Conservation (phyloP, 2,329 filamentous ascomycete species). For the Phialocephala sp. region DNA sequence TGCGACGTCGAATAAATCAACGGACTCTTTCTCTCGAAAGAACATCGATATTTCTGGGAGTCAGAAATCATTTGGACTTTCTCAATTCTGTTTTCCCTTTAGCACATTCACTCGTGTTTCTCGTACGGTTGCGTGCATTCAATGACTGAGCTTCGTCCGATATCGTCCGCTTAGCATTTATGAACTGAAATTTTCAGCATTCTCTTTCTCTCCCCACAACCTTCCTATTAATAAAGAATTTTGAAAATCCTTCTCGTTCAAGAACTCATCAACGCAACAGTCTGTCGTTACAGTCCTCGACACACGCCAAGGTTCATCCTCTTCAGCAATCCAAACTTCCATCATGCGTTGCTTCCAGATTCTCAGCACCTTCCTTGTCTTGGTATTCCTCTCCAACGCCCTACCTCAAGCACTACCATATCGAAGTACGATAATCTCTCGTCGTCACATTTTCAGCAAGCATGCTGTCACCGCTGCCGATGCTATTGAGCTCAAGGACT, state of each 20-base stretch:
- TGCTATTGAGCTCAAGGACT: slow-evolving; percentile 21
- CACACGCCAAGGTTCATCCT: no score
- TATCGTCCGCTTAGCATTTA: background rate
- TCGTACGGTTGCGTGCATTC: slow-evolving; percentile 7
- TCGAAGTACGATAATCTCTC: background rate
- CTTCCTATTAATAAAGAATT: background rate
- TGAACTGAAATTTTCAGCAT: background rate
- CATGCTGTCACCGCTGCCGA: background rate
- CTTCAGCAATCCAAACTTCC: background rate
- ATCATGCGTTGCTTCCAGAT: slow-evolving; percentile 28
- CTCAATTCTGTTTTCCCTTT: background rate
- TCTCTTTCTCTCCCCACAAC: background rate
- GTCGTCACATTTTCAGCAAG: slow-evolving; percentile 7
- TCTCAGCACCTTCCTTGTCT: slow-evolving; percentile 18
- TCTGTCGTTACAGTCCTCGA: background rate
- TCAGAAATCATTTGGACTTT: background rate
- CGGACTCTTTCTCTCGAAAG: background rate
- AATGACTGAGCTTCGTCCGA: background rate
- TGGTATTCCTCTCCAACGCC: slow-evolving; percentile 21
- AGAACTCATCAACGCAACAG: background rate
- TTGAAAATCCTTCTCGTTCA: background rate
- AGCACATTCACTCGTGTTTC: background rate
- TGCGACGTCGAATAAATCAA: background rate
- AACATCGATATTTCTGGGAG: background rate
- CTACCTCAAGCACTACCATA: slow-evolving; percentile 10